A percentile compares a stretch with the other conserved stretches of the same genome.
Evolutionary conservation across 202 grass and related monocot species (phyloP).

Genomic region (Eragrostis tef): DNA sequence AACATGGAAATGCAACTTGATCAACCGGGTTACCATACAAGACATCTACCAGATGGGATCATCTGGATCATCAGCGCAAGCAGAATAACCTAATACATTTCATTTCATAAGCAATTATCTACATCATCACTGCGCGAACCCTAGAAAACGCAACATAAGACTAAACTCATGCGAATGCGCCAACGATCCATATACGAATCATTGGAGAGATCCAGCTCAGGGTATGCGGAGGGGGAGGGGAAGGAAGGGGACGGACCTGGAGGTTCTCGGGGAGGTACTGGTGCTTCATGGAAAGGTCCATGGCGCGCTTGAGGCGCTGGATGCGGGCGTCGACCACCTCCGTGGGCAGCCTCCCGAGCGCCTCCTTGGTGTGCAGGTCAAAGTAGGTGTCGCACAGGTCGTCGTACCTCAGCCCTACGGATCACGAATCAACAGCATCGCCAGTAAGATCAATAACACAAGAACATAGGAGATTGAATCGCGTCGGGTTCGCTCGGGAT

Average conservation of each 20-base stretch:
- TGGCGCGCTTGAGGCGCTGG: constrained; percentile 95
- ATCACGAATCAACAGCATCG: neutral
- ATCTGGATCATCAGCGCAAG: neutral
- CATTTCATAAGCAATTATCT: neutral
- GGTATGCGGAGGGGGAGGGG: neutral
- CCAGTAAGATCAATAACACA: constrained; percentile 16
- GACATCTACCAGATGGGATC: neutral
- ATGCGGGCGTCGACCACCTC: constrained; percentile 92
- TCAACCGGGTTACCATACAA: neutral
- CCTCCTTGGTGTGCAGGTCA: constrained; percentile 96
- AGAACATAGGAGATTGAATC: neutral
- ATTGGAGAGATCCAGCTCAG: constrained; percentile 6
- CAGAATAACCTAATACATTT: neutral
- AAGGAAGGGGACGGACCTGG: constrained; percentile 53
- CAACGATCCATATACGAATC: neutral
- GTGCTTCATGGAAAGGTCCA: constrained; percentile 99
- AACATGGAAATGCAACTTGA: neutral
- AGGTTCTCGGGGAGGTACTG: constrained; percentile 83
- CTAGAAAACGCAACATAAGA: neutral
- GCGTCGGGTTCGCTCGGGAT: constrained; percentile 10
- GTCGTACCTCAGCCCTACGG: constrained; percentile 79
- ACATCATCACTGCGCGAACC: neutral
- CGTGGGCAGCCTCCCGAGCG: constrained; percentile 69
- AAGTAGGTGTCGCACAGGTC: constrained; percentile 83
- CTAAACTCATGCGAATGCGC: neutral